Base-by-base conservation (phyloP, 2,329 filamentous ascomycete genomes). In the Cladosporium colombiae region DNA sequence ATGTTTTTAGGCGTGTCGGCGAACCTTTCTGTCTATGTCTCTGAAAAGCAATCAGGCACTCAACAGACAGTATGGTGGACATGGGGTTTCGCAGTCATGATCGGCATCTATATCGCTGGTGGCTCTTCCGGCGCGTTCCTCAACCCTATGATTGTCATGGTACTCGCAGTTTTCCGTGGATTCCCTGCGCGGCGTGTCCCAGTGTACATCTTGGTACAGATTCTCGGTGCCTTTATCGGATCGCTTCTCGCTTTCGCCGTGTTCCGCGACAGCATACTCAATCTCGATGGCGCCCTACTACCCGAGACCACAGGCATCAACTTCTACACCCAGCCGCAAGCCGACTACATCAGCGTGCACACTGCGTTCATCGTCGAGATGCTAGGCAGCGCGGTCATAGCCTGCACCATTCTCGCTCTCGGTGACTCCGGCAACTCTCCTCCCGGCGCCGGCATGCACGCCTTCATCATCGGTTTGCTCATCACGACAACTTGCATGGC, bases 31-130 rank as follows among this genome's bases (percentile, higher is more conserved):
- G 69, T 82, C 77, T 68, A 81, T 1, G 81, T 82, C 31, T 84
- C 82, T 68, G 55, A 69, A 31, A 33, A 66, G 11, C 65, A 71
- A 62, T 67, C 67, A 2, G 71, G 71, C 16, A 66, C 61, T 14
- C 68, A 68, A 46, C 68, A 73, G 64, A 69, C 66, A 14, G 69
- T 69, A 57, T 72, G 73, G 70, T 74, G 72, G 71, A 69, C 81
- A 8, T 87, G 84, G 85, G 85, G 84, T 1, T 76, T 86, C 16
- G 84, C 82, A 1, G 80, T 81, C 25, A 87, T 86, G 82, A 76
- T 82, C 0, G 81, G 71, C 25, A 75, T 76, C 66, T 77, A 77
- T 65, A 70, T 73, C 60, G 76, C 78, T 1, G 82, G 81, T 68
- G 81, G 82, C 21, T 74, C 81, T 4, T 81, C 78, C 18, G 82